Base-by-base conservation (phyloP, 768 basidiomycete genomes). In the Tricholoma furcatifolium region DNA sequence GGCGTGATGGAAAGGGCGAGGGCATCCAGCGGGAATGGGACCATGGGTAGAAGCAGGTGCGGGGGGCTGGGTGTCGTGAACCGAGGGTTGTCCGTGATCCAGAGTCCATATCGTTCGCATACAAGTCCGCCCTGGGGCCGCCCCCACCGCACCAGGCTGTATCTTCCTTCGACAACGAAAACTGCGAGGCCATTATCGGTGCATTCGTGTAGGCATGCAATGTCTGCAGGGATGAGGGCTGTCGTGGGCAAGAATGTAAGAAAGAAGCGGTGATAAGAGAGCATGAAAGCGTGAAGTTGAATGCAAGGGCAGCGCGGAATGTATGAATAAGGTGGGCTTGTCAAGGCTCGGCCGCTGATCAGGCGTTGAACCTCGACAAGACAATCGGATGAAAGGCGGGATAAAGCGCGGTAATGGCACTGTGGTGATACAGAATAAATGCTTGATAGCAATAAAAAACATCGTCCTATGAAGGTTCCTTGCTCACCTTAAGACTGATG, bases 361-460 rank as follows among this genome's bases (percentile, higher is more conserved):
- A 80, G 67, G 61, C 76, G 73, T 72, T 61, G 55, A 65, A 64
- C 45, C 57, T 45, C 54, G 59, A 64, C 60, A 54, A 34, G 18
- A 50, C 50, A 59, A 58, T 51, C 44, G 47, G 24, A 56, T 44
- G 50, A 43, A 32, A 51, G 54, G 21, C 24, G 53, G 45, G 44
- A 17, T 51, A 27, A 31, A 27, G 38, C 12, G 51, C 36, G 47
- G 27, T 35, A 48, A 34, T 47, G 51, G 23, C 20, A 35, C 39
- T 46, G 43, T 47, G 48, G 58, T 60, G 54, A 60, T 61, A 62
- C 55, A 58, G 62, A 64, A 74, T 70, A 67, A 67, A 70, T 71
- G 70, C 67, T 64, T 69, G 68, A 75, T 70, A 73, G 74, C 69
- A 72, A 73, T 75, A 74, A 73, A 77, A 69, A 75, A 71, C 62